A percentile compares a stretch with the other conserved stretches of the same genome.
Conservation (phyloP, 805 yeast genomes). For the Wickerhamiella occidentalis region DNA sequence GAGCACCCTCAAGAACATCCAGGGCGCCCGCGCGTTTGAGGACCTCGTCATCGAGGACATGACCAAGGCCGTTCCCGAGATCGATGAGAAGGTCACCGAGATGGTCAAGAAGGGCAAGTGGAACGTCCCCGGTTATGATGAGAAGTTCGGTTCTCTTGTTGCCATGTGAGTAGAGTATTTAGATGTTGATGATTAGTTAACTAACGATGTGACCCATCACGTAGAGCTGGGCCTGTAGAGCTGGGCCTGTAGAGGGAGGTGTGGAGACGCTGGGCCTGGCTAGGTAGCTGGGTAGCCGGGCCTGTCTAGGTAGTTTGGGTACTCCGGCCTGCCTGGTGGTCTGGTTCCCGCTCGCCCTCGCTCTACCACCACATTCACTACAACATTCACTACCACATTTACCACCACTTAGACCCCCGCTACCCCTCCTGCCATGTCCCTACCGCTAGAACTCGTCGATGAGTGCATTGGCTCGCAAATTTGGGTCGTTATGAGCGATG, state of each 20-base stretch:
- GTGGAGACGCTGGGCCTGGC: too few species aligned
- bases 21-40: conserved; percentile 94
- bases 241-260: too few species aligned
- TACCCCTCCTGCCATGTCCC: conserved; percentile 17
- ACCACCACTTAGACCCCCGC: background rate
- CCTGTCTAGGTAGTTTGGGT: too few species aligned
- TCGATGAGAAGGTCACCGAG: conserved; percentile 88
- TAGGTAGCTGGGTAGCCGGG: too few species aligned
- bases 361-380: too few species aligned
- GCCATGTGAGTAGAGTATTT: conserved; percentile 61
- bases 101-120: conserved; percentile 95
- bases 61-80: conserved; percentile 91
- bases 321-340: too few species aligned
- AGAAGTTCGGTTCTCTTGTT: conserved; percentile 93
- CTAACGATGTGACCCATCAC: too few species aligned
- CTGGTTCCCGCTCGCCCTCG: too few species aligned
- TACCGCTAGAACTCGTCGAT: conserved; percentile 81
- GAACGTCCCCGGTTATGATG: conserved; percentile 97
- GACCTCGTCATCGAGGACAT: conserved; percentile 94
- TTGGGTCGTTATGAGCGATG: conserved; percentile 53
- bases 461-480: conserved; percentile 71
- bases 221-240: too few species aligned
- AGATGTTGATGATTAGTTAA: too few species aligned
- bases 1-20: conserved; percentile 84
- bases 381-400: background rate